Evolutionary conservation across 345 rosid genomes (phyloP), one percentile per base, ranked within the genome.

Genomic region (Reutealis trisperma): DNA sequence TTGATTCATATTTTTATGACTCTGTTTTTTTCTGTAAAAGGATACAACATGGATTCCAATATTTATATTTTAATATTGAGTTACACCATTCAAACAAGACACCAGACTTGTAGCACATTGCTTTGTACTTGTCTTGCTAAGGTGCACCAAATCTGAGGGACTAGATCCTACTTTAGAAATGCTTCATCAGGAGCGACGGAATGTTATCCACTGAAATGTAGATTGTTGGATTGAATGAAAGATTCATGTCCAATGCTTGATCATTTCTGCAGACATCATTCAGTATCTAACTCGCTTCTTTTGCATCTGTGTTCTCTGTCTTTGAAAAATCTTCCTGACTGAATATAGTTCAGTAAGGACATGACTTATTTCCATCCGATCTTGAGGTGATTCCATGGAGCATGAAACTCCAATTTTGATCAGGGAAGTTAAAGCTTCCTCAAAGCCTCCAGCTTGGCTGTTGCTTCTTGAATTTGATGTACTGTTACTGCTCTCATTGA

Each of bases 331-430:
- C n/a, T 55, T 55, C 24, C 70, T 66, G 49, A 66, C 34, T 8
- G 70, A 34, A 37, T 15, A 8, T 21, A 67, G 27, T 18, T 67
- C 42, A 16, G 4, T 42, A 6, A 37, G 11, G 21, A 42, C 71
- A 18, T 67, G 14, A 37, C 27, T 67, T 4, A 67, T 67, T 2
- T 42, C 24, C 52, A 67, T 41, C 2, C 55, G 24, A 25, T 67
- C 55, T 10, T 3, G 1, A 10, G 71, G 54, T 10, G 51, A 67
- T 15, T 67, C 71, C 2, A 7, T 41, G 3, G 71, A 67, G 42
- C 71, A 67, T 19, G 54, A 19, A 18, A 67, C 54, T 67, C 71
- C 71, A 67, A 67, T 67, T 42, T 12, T 11, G 21, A 67, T 0
- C 21, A 67, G 5, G 25, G 54, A 44, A n/a, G 8, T 42, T 27